These are phyloP conservation scores for Trypanosoma lewisi DNA, from an alignment of 208 protist genomes.

Conservation along the genomic window DNA sequence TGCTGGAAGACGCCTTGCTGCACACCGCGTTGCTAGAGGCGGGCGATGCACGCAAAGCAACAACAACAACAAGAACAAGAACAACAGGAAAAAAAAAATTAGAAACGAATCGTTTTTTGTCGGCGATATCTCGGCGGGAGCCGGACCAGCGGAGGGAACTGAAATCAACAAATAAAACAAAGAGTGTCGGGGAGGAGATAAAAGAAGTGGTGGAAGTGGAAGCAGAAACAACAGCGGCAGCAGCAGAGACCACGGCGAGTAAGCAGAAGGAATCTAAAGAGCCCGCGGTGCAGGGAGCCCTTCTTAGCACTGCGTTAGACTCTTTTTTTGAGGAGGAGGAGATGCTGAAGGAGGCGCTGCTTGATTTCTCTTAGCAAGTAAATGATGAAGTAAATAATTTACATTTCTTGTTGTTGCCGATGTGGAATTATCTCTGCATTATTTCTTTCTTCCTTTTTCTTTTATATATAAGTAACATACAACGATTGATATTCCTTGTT, in stretches of 20 bases:
- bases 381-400: too few relatives aligned
- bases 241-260: too few relatives aligned
- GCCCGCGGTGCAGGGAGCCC: neutral
- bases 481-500: too few relatives aligned
- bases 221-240: neutral
- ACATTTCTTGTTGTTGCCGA: constrained; percentile 2
- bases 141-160: neutral
- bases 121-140: neutral
- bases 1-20: constrained; percentile 11
- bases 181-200: neutral
- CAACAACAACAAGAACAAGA: neutral
- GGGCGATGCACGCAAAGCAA: neutral
- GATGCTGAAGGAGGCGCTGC: too few relatives aligned
- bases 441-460: constrained; percentile 20
- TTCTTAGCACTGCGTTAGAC: neutral
- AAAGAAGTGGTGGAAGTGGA: neutral
- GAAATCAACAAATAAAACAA: neutral
- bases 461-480: too few relatives aligned
- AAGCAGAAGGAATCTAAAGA: too few relatives aligned
- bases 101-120: too few relatives aligned
- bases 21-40: neutral
- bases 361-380: too few relatives aligned
- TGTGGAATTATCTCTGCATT: neutral
- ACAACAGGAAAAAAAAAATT: too few relatives aligned
- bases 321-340: constrained; percentile 21